Evolutionary conservation across 208 protist species (phyloP).

Genomic region (Acanthamoeba polyphaga): DNA sequence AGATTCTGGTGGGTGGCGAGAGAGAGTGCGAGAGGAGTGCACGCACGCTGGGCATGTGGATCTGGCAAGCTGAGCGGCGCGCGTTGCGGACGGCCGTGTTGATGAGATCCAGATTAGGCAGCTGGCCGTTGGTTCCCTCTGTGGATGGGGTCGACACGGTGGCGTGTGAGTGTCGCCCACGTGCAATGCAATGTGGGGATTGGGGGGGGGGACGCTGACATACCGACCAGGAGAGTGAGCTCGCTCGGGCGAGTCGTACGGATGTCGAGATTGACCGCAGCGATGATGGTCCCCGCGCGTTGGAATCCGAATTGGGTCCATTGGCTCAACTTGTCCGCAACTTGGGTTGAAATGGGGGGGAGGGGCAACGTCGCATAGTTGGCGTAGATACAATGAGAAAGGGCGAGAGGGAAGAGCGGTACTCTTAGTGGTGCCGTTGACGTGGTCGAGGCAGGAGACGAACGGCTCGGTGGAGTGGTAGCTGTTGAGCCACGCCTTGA

Average conservation of each 20-base stretch:
- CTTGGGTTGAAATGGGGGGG: background rate
- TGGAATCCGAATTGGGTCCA: slow-evolving; percentile 53
- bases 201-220: too few relatives aligned
- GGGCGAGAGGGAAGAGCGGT: background rate
- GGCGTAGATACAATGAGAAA: background rate
- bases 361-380: background rate
- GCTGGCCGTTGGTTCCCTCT: slow-evolving; percentile 81
- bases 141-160: background rate
- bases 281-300: slow-evolving; percentile 46
- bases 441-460: background rate
- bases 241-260: background rate
- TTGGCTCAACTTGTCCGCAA: background rate
- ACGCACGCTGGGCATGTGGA: slow-evolving; percentile 32
- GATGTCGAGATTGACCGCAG: slow-evolving; percentile 33
- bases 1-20: background rate
- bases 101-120: slow-evolving; percentile 86
- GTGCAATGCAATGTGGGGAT: background rate
- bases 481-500: slow-evolving; percentile 28
- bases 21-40: background rate
- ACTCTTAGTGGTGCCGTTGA: background rate
- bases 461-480: slow-evolving; percentile 49
- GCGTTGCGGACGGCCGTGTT: slow-evolving; percentile 78
- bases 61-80: background rate
- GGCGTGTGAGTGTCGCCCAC: background rate
- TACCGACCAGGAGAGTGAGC: slow-evolving; percentile 46